Conservation (phyloP, 2,329 filamentous ascomycete genomes). For the Aspergillus neotritici region DNA sequence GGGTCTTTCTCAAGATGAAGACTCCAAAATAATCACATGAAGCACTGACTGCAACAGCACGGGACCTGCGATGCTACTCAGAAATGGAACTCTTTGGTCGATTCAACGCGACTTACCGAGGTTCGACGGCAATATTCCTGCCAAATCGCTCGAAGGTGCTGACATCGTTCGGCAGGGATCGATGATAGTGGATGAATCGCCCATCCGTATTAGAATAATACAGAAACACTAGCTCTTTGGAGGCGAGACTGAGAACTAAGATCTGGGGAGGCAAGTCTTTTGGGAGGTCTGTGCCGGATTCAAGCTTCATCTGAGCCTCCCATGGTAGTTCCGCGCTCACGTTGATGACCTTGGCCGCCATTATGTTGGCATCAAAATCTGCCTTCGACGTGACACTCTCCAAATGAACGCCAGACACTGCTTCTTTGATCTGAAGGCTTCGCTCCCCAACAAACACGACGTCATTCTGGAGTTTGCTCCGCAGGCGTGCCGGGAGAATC, state of each 20-base stretch:
- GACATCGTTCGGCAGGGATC: slow-evolving; percentile 55
- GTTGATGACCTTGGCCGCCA: slow-evolving; percentile 72
- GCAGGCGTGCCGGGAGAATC: slow-evolving; percentile 73
- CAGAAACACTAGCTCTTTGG: slow-evolving; percentile 69
- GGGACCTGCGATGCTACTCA: slow-evolving; percentile 35
- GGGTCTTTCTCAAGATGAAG: slow-evolving; percentile 60
- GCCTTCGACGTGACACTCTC: slow-evolving; percentile 70
- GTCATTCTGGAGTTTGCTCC: slow-evolving; percentile 66
- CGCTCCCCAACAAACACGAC: slow-evolving; percentile 81
- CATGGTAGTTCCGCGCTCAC: slow-evolving; percentile 40
- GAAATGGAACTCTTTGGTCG: slow-evolving; percentile 2
- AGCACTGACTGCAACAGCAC: slow-evolving; percentile 62
- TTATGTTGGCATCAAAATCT: slow-evolving; percentile 73
- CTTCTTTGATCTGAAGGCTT: slow-evolving; percentile 74
- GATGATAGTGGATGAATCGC: slow-evolving; percentile 57
- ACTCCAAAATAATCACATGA: slow-evolving; percentile 65
- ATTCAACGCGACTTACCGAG: slow-evolving; percentile 49
- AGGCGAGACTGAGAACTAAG: slow-evolving; percentile 69
- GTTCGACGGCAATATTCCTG: slow-evolving; percentile 70
- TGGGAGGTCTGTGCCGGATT: slow-evolving; percentile 10
- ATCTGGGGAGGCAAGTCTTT: slow-evolving; percentile 65
- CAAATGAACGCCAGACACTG: slow-evolving; percentile 59
- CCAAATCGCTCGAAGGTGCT: slow-evolving; percentile 52
- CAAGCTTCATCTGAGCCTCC: slow-evolving; percentile 27
- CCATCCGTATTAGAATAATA: slow-evolving; percentile 52